These are phyloP conservation scores for Pythium dissotocum DNA, from an alignment of 352 stramenopile genomes.

Conservation along the genomic window DNA sequence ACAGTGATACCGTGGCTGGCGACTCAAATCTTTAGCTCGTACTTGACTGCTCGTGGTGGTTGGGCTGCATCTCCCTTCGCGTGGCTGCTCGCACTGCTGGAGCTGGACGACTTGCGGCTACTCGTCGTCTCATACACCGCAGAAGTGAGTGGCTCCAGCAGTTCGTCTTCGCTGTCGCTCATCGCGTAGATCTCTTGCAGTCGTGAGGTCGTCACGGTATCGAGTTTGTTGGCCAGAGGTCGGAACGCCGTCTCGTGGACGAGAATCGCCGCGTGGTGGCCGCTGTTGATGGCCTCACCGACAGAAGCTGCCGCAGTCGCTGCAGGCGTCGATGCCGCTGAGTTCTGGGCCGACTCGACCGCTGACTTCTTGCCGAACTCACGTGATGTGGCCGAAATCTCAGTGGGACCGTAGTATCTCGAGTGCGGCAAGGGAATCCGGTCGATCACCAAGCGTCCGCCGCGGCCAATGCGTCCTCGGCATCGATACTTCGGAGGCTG, in stretches of 20 bases:
- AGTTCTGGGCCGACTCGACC: background rate
- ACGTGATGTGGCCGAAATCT: conserved; percentile 50
- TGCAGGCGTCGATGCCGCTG: background rate
- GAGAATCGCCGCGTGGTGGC: conserved; percentile 54
- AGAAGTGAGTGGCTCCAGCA: conserved; percentile 60
- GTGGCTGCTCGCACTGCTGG: conserved; percentile 23
- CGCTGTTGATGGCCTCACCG: conserved; percentile 47
- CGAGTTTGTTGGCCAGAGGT: conserved; percentile 49
- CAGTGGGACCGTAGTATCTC: conserved; percentile 51
- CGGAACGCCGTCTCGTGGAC: conserved; percentile 67
- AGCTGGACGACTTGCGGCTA: conserved; percentile 36
- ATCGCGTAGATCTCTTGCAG: conserved; percentile 83
- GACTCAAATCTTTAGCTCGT: conserved; percentile 48
- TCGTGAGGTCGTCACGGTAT: conserved; percentile 50
- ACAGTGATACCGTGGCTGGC: background rate
- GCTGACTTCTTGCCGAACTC: conserved; percentile 20
- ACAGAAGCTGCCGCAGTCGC: conserved; percentile 18
- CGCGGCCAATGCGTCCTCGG: conserved; percentile 68
- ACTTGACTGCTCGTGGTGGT: conserved; percentile 57
- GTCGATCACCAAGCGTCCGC: conserved; percentile 74
- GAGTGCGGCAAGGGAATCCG: conserved; percentile 58
- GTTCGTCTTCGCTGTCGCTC: conserved; percentile 85
- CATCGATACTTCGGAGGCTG: conserved; percentile 74
- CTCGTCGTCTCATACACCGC: conserved; percentile 49
- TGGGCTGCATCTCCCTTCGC: conserved; percentile 23